These are phyloP conservation scores for Myrmaecium sp. DNA, from an alignment of 2,329 filamentous ascomycete species.

Conservation along the genomic window DNA sequence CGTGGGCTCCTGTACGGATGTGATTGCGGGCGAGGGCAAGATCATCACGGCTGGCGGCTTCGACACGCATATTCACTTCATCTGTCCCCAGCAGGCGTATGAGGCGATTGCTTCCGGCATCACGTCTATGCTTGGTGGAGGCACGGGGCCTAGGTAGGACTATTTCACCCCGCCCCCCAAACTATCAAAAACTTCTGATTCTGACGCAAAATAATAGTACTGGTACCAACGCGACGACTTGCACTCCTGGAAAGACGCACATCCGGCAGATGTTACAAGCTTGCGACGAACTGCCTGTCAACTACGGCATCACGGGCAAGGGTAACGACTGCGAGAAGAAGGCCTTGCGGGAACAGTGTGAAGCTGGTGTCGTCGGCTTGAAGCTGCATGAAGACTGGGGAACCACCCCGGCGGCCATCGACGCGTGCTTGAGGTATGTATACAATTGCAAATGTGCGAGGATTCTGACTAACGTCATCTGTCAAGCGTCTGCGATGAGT, in stretches of 20 bases:
- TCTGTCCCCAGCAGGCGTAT: slow-evolving; percentile 79
- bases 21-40: slow-evolving; percentile 76
- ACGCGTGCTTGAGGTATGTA: slow-evolving; percentile 58
- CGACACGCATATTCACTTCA: slow-evolving; percentile 85
- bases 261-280: slow-evolving; percentile 84
- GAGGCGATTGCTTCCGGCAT: slow-evolving; percentile 75
- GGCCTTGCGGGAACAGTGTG: slow-evolving; percentile 62
- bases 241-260: slow-evolving; percentile 70
- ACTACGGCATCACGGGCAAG: slow-evolving; percentile 83
- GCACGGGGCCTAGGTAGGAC: slow-evolving; percentile 70
- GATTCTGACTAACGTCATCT: slow-evolving; percentile 2
- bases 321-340: slow-evolving; percentile 64
- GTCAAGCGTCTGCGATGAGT: slow-evolving; percentile 77
- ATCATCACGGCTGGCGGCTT: slow-evolving; percentile 84
- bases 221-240: slow-evolving; percentile 81
- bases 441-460: background rate
- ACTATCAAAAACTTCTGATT: background rate
- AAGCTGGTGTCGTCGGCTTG: slow-evolving; percentile 73
- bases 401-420: slow-evolving; percentile 76
- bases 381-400: slow-evolving; percentile 98
- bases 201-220: slow-evolving; percentile 37
- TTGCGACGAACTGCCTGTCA: slow-evolving; percentile 63
- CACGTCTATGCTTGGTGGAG: slow-evolving; percentile 80
- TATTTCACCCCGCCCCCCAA: background rate
- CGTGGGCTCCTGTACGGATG: slow-evolving; percentile 77